phyloP scores from a whole-genome alignment of 129 eudicot species.

The Heracleum sosnowskyi region DNA sequence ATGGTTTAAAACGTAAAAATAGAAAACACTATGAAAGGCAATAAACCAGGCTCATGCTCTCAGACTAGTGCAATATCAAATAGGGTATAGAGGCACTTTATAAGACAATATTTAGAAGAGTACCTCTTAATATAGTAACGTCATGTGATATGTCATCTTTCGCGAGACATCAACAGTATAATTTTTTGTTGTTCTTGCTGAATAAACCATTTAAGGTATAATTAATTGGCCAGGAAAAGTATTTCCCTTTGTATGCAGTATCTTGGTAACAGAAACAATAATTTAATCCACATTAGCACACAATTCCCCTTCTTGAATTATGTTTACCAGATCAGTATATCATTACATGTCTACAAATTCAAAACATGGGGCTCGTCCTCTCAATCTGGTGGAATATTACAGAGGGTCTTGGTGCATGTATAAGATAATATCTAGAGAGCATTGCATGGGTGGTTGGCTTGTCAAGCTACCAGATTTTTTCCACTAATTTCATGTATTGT shows the following conservation, averaged over 20 bases:
- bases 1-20: background rate
- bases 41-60: background rate
- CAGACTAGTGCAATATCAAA: background rate
- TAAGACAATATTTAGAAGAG: background rate
- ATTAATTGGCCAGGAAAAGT: background rate
- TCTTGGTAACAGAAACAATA: conserved; percentile 16
- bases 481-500: too few species aligned
- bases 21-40: background rate
- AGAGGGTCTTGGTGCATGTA: too few species aligned
- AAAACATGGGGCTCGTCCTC: background rate
- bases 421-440: too few species aligned
- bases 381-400: too few species aligned
- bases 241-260: conserved; percentile 24
- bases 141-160: background rate
- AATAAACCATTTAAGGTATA: background rate
- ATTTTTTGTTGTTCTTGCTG: too few species aligned
- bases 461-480: too few species aligned
- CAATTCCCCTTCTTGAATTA: conserved; percentile 31
- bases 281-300: conserved; percentile 20
- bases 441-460: too few species aligned
- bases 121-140: background rate
- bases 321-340: conserved; percentile 68
- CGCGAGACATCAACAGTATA: too few species aligned
- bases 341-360: conserved; percentile 46
- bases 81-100: background rate